Evolutionary conservation across 108 stramenopile species (phyloP), one percentile per base, ranked within the genome.

Genomic region (Nitzschia putrida): DNA sequence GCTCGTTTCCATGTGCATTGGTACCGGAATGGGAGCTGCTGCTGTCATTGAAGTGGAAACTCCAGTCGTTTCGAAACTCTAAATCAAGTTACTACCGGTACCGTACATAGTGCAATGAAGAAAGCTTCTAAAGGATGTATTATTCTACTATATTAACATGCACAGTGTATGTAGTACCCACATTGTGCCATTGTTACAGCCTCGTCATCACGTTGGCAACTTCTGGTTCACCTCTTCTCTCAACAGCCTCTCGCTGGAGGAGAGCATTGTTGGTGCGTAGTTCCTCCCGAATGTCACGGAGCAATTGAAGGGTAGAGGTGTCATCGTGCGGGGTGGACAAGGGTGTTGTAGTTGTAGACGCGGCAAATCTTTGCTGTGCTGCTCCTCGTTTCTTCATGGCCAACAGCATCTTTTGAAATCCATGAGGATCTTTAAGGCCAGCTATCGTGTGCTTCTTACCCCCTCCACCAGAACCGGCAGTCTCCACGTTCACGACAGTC

Each of bases 21-120:
- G 98, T 24, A 97, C 95, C 9, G 98, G 98, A 21, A 96, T 96
- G 95, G 98, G 96, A 20, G 96, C 95, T 2, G 98, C 98, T 42
- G 95, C 92, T 29, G 94, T 99, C 16, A 68, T 99, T 53, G 96
- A 97, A 74, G 88, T 86, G 51, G 88, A 89, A 57, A 53, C 47
- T 49, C 47, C 14, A 2, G 6, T 49, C n/a, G 14, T 18, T 18
- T 49, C 47, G 2, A 49, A 49, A 6, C 18, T 49, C 29, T 34
- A 34, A 4, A n/a, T n/a, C n/a, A n/a, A n/a, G n/a, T n/a, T n/a
- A n/a, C n/a, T n/a, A n/a, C n/a, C n/a, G n/a, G n/a, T n/a, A n/a
- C n/a, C n/a, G n/a, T n/a, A n/a, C n/a, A n/a, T n/a, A n/a, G n/a
- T n/a, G n/a, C n/a, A n/a, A n/a, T n/a, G n/a, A n/a, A n/a, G n/a